Evolutionary conservation across 192 early-diverging fungal genomes (phyloP), one percentile per base, ranked within the genome.

Genomic region (Powellomyces hirtus): DNA sequence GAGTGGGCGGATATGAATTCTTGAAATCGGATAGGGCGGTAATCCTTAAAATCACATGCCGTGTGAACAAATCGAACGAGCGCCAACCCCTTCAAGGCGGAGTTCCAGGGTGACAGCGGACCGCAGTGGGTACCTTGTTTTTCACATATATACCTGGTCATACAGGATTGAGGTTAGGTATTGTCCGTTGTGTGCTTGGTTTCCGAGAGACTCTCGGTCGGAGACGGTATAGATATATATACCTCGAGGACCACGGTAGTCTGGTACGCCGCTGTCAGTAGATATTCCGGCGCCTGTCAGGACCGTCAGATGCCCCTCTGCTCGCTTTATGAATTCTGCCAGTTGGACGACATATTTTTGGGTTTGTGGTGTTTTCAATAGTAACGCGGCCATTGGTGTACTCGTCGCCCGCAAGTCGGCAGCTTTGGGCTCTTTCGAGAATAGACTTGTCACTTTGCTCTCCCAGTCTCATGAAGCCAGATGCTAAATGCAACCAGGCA

Each of bases 1-100:
- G 63, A 33, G 68, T 90, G 87, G 22, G 70, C 70, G 26, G 73
- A 49, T 8, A 88, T 69, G 62, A 93, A 85, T 67, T 79, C 33
- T 61, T 91, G 89, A 73, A 88, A 93, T 60, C 86, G 86, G 61
- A 95, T 91, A n/a, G 94, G 94, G 51, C 82, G 82, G 73, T 93
- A 93, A 44, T 87, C 85, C 56, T 59, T 38, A 18, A 8, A 24
- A 11, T 24, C 27, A 36, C 14, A 42, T 13, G 18, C 40, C 8
- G 40, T 11, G 52, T 4, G 35, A 26, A 26, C 24, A n/a, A 40
- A 11, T 31, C 22, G 0, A 27, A 29, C 40, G 38, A 29, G 26
- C 5, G 42, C 16, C 10, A 59, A 29, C 57, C 24, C 5, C 6
- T 59, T 42, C 18, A 11, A 42, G 18, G 8, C 18, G 40, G 18